Evolutionary conservation across 2,329 filamentous ascomycete species (phyloP), one percentile per base, ranked within the genome.

Genomic region (Blastomyces silverae): DNA sequence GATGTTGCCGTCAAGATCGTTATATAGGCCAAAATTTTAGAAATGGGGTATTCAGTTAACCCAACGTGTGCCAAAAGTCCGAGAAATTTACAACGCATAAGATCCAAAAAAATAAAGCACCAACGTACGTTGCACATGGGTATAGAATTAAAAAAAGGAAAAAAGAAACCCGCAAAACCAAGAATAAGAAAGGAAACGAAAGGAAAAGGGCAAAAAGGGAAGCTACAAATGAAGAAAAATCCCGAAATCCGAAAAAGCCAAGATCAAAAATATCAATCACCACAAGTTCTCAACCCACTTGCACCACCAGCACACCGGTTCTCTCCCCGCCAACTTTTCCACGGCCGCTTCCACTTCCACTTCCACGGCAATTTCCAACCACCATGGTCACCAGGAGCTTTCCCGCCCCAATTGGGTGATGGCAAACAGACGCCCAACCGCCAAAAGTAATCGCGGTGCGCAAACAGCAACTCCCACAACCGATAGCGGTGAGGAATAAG

Each of bases 361-460:
- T 63, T 52, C 22, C 44, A 56, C 50, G 8, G 28, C 46, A 37
- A 28, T n/a, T 55, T 55, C 61, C 61, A 48, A 50, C n/a, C 11
- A 25, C 13, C 25, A 48, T 50, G 25, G 37, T 57, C 10, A n/a
- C 46, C 48, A 34, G 63, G 56, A 61, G 34, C 60, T 55, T 63
- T 57, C 65, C 25, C 17, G 55, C 64, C 20, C 60, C 62, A 28
- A 37, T 37, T 42, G 52, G 57, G 39, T n/a, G 60, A 61, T 56
- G 93, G 92, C 1, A 97, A 81, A 78, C 94, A 99, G 42, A 97
- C 79, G 0, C 94, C 94, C 63, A 99, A 77, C 64, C 94, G 84
- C 90, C 91, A 96, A 77, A 99, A 97, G 76, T 99, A 99, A 78
- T 99, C 94, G 50, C 94, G 82, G 78, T 99, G 94, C 0, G 92